Base-by-base conservation (phyloP, 306 rosid genomes). In the Geum urbanum region DNA sequence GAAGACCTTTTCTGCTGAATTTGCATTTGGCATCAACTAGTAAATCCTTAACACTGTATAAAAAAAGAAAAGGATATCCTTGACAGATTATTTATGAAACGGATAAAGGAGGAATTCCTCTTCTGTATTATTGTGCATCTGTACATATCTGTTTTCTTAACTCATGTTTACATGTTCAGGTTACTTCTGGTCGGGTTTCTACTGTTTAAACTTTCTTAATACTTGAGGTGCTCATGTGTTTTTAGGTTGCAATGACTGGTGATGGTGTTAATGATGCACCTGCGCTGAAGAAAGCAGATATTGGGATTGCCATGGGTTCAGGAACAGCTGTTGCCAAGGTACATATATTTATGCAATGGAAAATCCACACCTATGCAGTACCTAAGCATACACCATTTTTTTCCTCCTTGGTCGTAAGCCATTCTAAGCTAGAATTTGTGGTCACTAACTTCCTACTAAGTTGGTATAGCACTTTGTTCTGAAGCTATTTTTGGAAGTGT, bases 211-310 rank as follows among this genome's bases (percentile, higher is more conserved):
- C n/a, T 9, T 58, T 73, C 55, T 65, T 65, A 41, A 53, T 48
- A 35, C 65, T 74, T 76, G 47, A 68, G 53, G 55, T 72, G 46
- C 71, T 69, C 9, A 14, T 66, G 72, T 46, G 20, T 65, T 58
- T 72, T 63, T 82, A 92, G 97, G 99, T 94, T 81, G 99, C 99
- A 35, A 94, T 94, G 99, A 94, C 99, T 39, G 99, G 99, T 68
- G 99, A 94, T 32, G 99, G 99, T 52, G 99, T 94, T 82, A 94
- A 94, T 74, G 99, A 94, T 78, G 99, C 99, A 63, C 99, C 99
- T 63, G 99, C 99, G 40, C 82, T 94, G 47, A 94, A 94, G 79
- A 90, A 87, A 81, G 97, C 99, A n/a, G 96, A 94, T 73, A 94
- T 94, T 49, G 99, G 99, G 77, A 88, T 94, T 76, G 95, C 97